phyloP scores from a whole-genome alignment of 257 asterid genomes.

The Ilex asprella region DNA sequence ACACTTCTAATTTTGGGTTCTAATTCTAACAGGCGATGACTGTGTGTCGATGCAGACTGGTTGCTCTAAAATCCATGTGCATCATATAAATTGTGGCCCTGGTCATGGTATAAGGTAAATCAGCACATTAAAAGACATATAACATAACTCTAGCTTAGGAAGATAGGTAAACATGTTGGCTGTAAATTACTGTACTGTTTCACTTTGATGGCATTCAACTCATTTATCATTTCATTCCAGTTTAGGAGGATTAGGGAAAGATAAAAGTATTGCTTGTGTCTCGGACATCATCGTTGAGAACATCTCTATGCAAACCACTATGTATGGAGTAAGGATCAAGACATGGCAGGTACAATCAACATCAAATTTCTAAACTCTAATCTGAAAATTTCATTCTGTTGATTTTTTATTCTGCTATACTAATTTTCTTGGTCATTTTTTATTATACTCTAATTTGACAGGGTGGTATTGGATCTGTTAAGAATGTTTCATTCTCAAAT shows the following conservation, averaged over 20 bases:
- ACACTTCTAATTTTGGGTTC: constrained; percentile 5
- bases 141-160: too few species aligned
- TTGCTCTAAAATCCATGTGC: constrained; percentile 58
- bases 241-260: constrained; percentile 79
- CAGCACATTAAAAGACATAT: background rate
- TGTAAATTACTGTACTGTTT: background rate
- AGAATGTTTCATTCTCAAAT: constrained; percentile 55
- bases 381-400: background rate
- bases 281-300: constrained; percentile 57
- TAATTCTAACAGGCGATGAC: constrained; percentile 56
- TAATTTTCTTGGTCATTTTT: background rate
- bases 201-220: background rate
- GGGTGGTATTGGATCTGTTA: constrained; percentile 74
- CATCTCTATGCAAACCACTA: constrained; percentile 44
- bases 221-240: constrained; percentile 25
- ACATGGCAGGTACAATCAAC: constrained; percentile 67
- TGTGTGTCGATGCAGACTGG: constrained; percentile 89
- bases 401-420: background rate
- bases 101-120: constrained; percentile 89
- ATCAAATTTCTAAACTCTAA: background rate
- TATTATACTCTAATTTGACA: constrained; percentile 4
- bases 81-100: constrained; percentile 75
- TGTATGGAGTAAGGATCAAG: constrained; percentile 81
- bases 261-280: constrained; percentile 56
- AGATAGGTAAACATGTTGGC: too few species aligned